These are phyloP conservation scores for Suillus decipiens DNA, from an alignment of 768 basidiomycete genomes.

Conservation along the genomic window DNA sequence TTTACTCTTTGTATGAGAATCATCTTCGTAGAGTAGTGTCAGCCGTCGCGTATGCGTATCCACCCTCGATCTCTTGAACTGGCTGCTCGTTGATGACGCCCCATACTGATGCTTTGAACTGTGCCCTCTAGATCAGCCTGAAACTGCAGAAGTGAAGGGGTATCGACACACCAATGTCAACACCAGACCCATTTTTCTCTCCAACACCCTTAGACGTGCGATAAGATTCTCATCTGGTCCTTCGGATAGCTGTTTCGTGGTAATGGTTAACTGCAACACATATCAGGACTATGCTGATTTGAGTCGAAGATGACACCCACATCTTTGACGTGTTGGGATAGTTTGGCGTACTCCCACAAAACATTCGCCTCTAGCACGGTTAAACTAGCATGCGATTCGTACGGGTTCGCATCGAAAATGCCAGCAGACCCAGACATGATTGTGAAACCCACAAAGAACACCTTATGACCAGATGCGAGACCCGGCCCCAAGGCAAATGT, in stretches of 20 bases:
- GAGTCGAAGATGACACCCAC: conserved; percentile 43
- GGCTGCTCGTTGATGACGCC: conserved; percentile 86
- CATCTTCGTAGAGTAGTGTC: conserved; percentile 12
- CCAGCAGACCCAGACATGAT: conserved; percentile 33
- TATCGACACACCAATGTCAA: conserved; percentile 71
- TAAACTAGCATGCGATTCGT: conserved; percentile 67
- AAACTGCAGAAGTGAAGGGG: neutral
- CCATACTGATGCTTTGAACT: conserved; percentile 98
- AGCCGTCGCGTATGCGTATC: conserved; percentile 20
- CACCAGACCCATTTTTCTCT: conserved; percentile 94
- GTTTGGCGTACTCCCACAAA: conserved; percentile 91
- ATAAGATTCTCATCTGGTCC: conserved; percentile 80
- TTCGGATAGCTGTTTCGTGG: conserved; percentile 70
- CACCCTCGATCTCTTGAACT: conserved; percentile 19
- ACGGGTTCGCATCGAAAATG: conserved; percentile 66
- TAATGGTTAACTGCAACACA: conserved; percentile 53
- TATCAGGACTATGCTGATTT: conserved; percentile 1
- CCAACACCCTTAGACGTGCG: conserved; percentile 73
- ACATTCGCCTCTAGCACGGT: conserved; percentile 73
- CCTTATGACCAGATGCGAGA: neutral
- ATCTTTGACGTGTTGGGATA: conserved; percentile 76
- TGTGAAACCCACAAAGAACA: neutral
- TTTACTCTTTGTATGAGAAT: neutral
- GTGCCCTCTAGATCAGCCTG: neutral
- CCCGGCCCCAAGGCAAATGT: neutral